These are phyloP conservation scores for Teunomyces stri DNA, from an alignment of 805 yeast genomes.

Conservation along the genomic window DNA sequence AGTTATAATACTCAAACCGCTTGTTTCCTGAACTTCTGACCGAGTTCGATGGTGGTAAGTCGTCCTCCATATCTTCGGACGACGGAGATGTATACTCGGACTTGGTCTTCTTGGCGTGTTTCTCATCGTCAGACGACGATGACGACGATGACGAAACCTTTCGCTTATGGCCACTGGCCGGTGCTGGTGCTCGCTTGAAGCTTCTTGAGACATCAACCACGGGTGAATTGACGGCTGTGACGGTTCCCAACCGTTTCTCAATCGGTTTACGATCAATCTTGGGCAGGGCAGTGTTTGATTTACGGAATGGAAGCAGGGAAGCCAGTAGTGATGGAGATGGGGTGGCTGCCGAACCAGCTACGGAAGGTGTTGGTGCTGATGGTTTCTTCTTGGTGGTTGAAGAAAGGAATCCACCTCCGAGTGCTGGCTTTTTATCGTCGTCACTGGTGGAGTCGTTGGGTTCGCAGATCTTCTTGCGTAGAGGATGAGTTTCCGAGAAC, in stretches of 20 bases:
- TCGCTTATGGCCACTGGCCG: slow-evolving; percentile 6
- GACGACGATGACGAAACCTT: slow-evolving; percentile 16
- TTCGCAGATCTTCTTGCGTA: slow-evolving; percentile 30
- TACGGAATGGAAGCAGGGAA: slow-evolving; percentile 7
- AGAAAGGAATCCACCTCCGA: slow-evolving; percentile 24
- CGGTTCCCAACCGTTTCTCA: slow-evolving; percentile 6
- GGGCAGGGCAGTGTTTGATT: slow-evolving; percentile 23
- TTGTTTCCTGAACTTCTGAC: slow-evolving; percentile 13
- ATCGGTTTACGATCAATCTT: slow-evolving; percentile 7
- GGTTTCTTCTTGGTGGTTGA: slow-evolving; percentile 14
- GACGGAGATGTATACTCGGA: slow-evolving; percentile 36
- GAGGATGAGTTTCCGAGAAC: slow-evolving; percentile 42
- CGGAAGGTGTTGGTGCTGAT: slow-evolving; percentile 6
- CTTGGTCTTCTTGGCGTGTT: slow-evolving; percentile 13
- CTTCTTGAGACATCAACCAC: slow-evolving; percentile 6
- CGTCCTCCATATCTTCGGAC: slow-evolving; percentile 15
- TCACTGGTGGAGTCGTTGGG: slow-evolving; percentile 15
- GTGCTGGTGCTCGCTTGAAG: background rate
- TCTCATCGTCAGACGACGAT: slow-evolving; percentile 22
- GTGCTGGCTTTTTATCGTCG: slow-evolving; percentile 29
- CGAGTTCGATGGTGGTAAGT: slow-evolving; percentile 6
- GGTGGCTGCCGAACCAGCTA: slow-evolving; percentile 3
- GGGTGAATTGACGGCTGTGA: slow-evolving; percentile 14
- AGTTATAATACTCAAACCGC: slow-evolving; percentile 35
- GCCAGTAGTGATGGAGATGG: background rate